Evolutionary conservation across 208 protist species (phyloP), one percentile per base, ranked within the genome.

Genomic region (Leptomonas pyrrhocoris): DNA sequence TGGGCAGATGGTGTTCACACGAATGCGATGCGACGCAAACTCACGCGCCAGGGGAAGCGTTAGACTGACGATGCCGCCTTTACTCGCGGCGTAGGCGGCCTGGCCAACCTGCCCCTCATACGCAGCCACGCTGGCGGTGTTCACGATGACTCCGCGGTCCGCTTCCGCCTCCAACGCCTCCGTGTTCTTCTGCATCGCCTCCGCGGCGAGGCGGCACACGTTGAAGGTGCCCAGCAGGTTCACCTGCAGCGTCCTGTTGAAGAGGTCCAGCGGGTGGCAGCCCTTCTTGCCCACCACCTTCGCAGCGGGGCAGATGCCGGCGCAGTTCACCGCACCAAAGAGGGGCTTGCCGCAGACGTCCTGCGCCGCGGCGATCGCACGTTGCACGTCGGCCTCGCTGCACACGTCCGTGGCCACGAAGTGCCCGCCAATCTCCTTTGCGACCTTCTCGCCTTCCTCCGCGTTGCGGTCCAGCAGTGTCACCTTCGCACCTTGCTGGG

Each of bases 71-170:
- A 96, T 82, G 40, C 77, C 89, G 50, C 77, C 88, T 54, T 97
- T 97, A 42, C 77, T 88, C 4, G 93, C 89, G 2, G 81, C 58
- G 59, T 97, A 96, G 6, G 91, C 89, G 50, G 73, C 69, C 81
- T 97, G 93, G 25, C 93, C 93, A 46, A 89, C 89, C 74, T 97
- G 93, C n/a, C 93, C 91, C 15, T 97, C 90, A 54, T 79, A 91
- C 27, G 88, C 91, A 13, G 91, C 93, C 30, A 92, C 68, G 11
- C 84, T 93, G 27, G 88, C 80, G 11, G 77, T 88, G 71, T 94
- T 96, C 40, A 97, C 75, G 57, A 97, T 90, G 28, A 96, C 84
- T 28, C 93, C 90, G 21, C 83, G 73, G 60, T 96, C 87, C 66
- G 40, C 50, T n/a, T 78, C 50, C 19, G 31, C 61, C 28, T n/a